phyloP scores from a whole-genome alignment of 78 protist genomes.

The Neovahlkampfia damariscottae region DNA sequence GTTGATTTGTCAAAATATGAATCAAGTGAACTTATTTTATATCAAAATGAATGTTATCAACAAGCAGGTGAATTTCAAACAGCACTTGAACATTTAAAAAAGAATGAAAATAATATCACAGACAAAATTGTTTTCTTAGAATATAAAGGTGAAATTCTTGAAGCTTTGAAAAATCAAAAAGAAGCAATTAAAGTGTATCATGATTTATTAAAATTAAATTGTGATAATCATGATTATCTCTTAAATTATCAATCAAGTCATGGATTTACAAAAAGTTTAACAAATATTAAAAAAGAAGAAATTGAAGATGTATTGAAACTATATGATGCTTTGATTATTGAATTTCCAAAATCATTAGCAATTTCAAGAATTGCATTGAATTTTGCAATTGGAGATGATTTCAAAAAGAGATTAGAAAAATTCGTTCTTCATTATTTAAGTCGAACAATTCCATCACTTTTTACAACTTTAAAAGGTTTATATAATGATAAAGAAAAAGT shows the following conservation, averaged over 20 bases:
- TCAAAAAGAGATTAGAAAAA: neutral
- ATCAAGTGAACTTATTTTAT: neutral
- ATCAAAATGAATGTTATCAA: neutral
- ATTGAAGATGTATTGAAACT: neutral
- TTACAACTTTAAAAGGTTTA: neutral
- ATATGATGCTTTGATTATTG: constrained; percentile 10
- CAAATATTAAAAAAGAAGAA: neutral
- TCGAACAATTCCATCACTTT: constrained; percentile 9
- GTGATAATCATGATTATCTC: constrained; percentile 21
- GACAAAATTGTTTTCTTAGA: neutral
- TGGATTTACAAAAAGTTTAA: neutral
- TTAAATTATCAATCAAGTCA: neutral
- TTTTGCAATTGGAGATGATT: neutral
- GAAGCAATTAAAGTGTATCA: constrained; percentile 1
- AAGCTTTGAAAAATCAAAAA: neutral
- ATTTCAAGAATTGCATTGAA: constrained; percentile 9
- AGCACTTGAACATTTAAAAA: neutral
- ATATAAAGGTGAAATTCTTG: neutral
- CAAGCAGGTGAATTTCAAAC: neutral
- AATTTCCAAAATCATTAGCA: constrained; percentile 1
- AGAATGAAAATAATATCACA: neutral
- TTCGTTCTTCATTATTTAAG: neutral
- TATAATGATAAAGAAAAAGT: constrained; percentile 40
- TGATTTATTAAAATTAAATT: constrained; percentile 20
- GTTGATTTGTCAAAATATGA: neutral